Percentiles rank a stretch among this genome's conserved stretches.
Conservation (phyloP, 2,329 filamentous ascomycete species). For the Hirsutella rhossiliensis region DNA sequence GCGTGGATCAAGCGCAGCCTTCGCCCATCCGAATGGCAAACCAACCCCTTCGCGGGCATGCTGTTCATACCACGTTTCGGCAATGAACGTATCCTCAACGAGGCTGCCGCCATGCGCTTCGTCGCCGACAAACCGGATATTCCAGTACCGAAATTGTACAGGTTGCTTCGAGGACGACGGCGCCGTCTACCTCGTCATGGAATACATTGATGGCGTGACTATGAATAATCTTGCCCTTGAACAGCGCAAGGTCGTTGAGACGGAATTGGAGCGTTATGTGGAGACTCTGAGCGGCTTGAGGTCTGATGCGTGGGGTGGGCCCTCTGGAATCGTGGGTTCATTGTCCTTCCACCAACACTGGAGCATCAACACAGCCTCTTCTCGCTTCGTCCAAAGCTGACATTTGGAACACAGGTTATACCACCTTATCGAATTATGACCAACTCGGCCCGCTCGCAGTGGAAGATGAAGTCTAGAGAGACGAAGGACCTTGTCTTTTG, state of each 20-base stretch:
- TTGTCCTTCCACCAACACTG: background rate
- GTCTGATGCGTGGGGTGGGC: constrained; percentile 8
- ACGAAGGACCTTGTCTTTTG: constrained; percentile 9
- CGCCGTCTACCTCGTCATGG: constrained; percentile 3
- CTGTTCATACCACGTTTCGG: constrained; percentile 5
- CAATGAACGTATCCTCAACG: constrained; percentile 8
- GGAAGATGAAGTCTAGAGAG: constrained; percentile 6
- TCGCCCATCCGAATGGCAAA: constrained; percentile 4
- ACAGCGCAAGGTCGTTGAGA: constrained; percentile 3
- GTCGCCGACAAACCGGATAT: constrained; percentile 8
- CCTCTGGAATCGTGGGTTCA: constrained; percentile 5
- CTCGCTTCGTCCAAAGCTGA: background rate
- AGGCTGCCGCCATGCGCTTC: constrained; percentile 6
- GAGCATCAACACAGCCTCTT: background rate
- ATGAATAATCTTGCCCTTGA: constrained; percentile 2
- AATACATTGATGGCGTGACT: constrained; percentile 2
- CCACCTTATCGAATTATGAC: constrained; percentile 7
- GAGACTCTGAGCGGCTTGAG: constrained; percentile 4
- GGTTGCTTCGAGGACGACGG: constrained; percentile 5
- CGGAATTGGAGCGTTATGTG: constrained; percentile 5
- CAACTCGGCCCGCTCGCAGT: background rate
- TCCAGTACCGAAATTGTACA: constrained; percentile 8
- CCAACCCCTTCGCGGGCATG: constrained; percentile 1
- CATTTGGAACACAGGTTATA: constrained; percentile 3
- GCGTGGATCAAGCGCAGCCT: constrained; percentile 6